Evolutionary conservation across 1,284 basidiomycete species (phyloP).

Genomic region (Rhodotorula sp.): DNA sequence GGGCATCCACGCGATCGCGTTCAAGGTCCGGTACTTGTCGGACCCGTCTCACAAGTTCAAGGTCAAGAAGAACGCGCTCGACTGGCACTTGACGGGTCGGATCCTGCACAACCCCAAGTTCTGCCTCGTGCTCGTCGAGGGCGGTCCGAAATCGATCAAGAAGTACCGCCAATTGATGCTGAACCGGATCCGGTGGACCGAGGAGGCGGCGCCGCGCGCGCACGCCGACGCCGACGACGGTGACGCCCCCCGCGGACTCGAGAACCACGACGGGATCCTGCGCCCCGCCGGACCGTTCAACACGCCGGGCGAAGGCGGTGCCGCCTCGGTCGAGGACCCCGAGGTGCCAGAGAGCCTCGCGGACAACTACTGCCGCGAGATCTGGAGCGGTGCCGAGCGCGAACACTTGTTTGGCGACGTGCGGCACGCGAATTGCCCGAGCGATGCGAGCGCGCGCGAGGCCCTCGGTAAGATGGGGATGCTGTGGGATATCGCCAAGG

Average conservation of each 20-base stretch:
- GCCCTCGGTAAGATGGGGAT: slow-evolving; percentile 78
- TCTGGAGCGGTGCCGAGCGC: slow-evolving; percentile 88
- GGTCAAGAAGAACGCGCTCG: slow-evolving; percentile 91
- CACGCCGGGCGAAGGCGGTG: background rate
- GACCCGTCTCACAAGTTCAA: slow-evolving; percentile 95
- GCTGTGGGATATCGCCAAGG: slow-evolving; percentile 91
- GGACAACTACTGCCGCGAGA: slow-evolving; percentile 81
- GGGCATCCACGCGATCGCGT: slow-evolving; percentile 81
- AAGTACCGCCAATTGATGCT: slow-evolving; percentile 87
- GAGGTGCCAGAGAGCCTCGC: slow-evolving; percentile 60
- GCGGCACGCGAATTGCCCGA: slow-evolving; percentile 78
- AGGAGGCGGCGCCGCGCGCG: slow-evolving; percentile 71
- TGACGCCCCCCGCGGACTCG: slow-evolving; percentile 53
- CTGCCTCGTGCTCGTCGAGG: slow-evolving; percentile 90
- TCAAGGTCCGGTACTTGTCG: slow-evolving; percentile 87
- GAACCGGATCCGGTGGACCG: slow-evolving; percentile 89
- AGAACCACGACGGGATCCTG: slow-evolving; percentile 41
- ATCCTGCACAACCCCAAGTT: slow-evolving; percentile 86
- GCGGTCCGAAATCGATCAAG: slow-evolving; percentile 78
- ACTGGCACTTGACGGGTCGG: slow-evolving; percentile 79
- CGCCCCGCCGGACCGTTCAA: slow-evolving; percentile 47
- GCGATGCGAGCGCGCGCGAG: slow-evolving; percentile 80
- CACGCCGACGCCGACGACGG: slow-evolving; percentile 50
- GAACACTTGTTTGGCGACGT: slow-evolving; percentile 79
- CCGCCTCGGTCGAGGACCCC: slow-evolving; percentile 33